Evolutionary conservation across 768 basidiomycete species (phyloP), one percentile per base, ranked within the genome.

Genomic region (Suillus spraguei): DNA sequence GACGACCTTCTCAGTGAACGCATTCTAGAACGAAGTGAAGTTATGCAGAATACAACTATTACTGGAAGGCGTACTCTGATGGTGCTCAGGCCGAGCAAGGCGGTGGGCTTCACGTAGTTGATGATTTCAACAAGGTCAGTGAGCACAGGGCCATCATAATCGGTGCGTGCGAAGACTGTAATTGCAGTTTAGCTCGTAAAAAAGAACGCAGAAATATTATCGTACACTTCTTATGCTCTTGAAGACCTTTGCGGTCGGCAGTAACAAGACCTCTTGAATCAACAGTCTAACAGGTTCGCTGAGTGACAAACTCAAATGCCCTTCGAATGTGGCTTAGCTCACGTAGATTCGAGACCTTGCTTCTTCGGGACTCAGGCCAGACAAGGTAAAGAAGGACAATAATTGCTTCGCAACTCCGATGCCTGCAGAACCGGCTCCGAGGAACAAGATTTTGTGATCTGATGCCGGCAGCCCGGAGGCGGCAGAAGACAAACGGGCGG

Each of bases 201-300:
- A 33, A 46, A 13, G 39, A 53, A 22, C 58, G 2, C 22, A 39
- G 32, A 49, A 28, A 28, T 5, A 35, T 6, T 64, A 80, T 41
- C 56, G n/a, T 67, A 86, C 87, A 90, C 67, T 83, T 84, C 73
- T 94, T 93, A 78, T 93, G 91, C 62, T 85, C 83, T 61, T 90
- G 88, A 36, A 93, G 77, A 10, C 83, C 84, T 65, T 84, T 82
- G 67, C 91, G 83, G 70, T 85, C 83, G 22, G 86, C 83, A 13
- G 89, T 89, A 72, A 93, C 86, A 38, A 93, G 77, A 42, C 91
- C 91, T 76, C 91, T 85, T 22, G 89, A 89, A 70, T 92, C 90
- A 60, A 92, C 88, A 49, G 90, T 87, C 87, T 86, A 64, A 28
- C 56, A 62, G 33, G 49, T 50, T 59, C 17, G 55, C 38, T 75